Percentiles rank a stretch among this genome's conserved stretches.
Evolutionary conservation across 2,329 filamentous ascomycete species (phyloP).

Genomic region (Monosporascus ibericus): DNA sequence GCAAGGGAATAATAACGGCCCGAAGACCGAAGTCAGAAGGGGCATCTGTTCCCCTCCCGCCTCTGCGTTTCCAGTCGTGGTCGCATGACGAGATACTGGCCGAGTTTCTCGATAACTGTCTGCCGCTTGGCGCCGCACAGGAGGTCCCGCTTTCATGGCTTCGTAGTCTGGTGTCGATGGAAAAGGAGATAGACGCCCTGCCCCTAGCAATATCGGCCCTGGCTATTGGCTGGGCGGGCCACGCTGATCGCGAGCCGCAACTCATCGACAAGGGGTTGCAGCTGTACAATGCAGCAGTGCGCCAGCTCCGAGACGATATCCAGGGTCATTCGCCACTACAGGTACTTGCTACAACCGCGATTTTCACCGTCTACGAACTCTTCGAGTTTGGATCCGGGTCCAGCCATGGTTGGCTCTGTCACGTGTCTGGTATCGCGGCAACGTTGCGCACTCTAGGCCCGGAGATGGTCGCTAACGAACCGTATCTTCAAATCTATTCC

Average conservation of each 20-base stretch:
- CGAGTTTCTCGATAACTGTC: constrained; percentile 11
- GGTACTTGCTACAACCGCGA: constrained; percentile 10
- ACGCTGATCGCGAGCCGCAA: constrained; percentile 4
- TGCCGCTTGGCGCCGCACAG: constrained; percentile 6
- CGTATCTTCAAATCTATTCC: constrained; percentile 10
- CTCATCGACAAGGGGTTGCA: constrained; percentile 13
- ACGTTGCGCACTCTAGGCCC: constrained; percentile 10
- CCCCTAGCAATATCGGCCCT: constrained; percentile 15
- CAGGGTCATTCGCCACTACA: constrained; percentile 7
- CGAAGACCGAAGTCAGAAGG: not conserved
- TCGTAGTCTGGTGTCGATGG: constrained; percentile 7
- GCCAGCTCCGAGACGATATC: constrained; percentile 11
- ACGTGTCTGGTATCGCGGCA: constrained; percentile 12
- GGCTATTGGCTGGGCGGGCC: constrained; percentile 15
- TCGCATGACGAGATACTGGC: constrained; percentile 10
- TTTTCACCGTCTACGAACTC: constrained; percentile 14
- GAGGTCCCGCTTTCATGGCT: constrained; percentile 14
- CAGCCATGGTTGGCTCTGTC: constrained; percentile 13
- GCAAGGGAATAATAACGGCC: too few species aligned
- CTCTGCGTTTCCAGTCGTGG: constrained; percentile 5
- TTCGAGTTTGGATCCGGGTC: constrained; percentile 14
- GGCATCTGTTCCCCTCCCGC: constrained; percentile 2
- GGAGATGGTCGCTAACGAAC: constrained; percentile 9
- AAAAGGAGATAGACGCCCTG: constrained; percentile 12
- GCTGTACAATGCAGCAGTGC: constrained; percentile 13